Evolutionary conservation across 352 stramenopile genomes (phyloP).

Genomic region (Phytophthora sojae): DNA sequence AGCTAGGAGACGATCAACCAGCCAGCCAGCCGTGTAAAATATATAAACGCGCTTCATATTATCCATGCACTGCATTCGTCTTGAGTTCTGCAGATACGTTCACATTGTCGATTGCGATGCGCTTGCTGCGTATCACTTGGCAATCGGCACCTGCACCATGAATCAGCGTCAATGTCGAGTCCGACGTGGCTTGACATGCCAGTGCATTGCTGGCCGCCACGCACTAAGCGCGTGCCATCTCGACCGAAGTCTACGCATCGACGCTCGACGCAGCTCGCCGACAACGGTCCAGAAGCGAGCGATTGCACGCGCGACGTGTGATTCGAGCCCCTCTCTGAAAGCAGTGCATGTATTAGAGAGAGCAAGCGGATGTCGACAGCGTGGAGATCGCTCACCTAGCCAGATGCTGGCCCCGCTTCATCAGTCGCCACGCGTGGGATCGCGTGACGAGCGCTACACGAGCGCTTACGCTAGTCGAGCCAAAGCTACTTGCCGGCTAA

Average conservation of each 20-base stretch:
- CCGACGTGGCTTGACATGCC: not conserved
- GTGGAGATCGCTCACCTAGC: not conserved
- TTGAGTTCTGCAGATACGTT: not conserved
- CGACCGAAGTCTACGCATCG: too few species aligned
- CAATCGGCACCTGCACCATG: not conserved
- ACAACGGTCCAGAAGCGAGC: not conserved
- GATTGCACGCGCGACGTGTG: not conserved
- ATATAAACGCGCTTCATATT: slow-evolving; percentile 32
- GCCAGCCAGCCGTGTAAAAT: slow-evolving; percentile 26
- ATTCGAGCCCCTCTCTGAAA: not conserved
- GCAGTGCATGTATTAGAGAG: not conserved
- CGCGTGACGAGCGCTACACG: not conserved
- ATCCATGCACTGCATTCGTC: not conserved
- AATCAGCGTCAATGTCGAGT: not conserved
- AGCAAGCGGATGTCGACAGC: not conserved
- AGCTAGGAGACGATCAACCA: slow-evolving; percentile 4
- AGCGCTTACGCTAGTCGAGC: not conserved
- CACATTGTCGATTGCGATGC: not conserved
- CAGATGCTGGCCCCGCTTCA: not conserved
- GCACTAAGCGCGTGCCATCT: not conserved
- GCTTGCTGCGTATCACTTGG: not conserved
- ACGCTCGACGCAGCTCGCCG: too few species aligned
- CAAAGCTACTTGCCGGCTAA: not conserved
- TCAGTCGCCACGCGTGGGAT: not conserved
- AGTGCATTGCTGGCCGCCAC: not conserved